Evolutionary conservation across 257 asterid genomes (phyloP).

Genomic region (Orobanche coerulescens): DNA sequence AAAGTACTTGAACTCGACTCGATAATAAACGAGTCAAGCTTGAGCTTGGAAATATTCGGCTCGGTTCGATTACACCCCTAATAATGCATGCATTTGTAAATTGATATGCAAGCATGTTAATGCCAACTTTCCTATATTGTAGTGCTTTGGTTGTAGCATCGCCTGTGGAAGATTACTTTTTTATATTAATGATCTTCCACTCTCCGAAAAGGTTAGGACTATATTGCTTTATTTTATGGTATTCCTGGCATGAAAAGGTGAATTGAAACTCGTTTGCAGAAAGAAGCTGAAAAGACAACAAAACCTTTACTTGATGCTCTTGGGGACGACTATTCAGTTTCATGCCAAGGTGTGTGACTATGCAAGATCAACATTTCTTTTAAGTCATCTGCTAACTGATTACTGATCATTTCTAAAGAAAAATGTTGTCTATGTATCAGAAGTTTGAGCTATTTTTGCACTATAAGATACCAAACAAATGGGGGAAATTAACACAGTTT

Average conservation of each 20-base stretch:
- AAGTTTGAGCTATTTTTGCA: no score
- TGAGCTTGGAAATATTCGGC: no score
- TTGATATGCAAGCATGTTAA: background rate
- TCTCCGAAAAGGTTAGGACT: constrained; percentile 52
- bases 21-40: no score
- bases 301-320: constrained; percentile 77
- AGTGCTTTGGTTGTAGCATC: constrained; percentile 92
- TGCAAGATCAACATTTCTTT: background rate
- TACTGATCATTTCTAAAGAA: no score
- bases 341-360: constrained; percentile 61
- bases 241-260: constrained; percentile 6
- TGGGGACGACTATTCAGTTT: constrained; percentile 77
- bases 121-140: constrained; percentile 13
- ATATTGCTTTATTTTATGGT: background rate
- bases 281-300: constrained; percentile 60
- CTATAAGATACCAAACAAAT: no score
- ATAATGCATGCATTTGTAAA: background rate
- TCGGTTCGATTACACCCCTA: no score
- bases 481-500: no score
- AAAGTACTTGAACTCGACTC: no score
- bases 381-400: background rate
- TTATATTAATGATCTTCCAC: constrained; percentile 79
- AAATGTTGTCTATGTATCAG: no score
- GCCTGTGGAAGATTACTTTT: constrained; percentile 80
- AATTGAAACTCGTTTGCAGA: constrained; percentile 36